Evolutionary conservation across 805 yeast species (phyloP).

Genomic region (Wickerhamomyces bovis): DNA sequence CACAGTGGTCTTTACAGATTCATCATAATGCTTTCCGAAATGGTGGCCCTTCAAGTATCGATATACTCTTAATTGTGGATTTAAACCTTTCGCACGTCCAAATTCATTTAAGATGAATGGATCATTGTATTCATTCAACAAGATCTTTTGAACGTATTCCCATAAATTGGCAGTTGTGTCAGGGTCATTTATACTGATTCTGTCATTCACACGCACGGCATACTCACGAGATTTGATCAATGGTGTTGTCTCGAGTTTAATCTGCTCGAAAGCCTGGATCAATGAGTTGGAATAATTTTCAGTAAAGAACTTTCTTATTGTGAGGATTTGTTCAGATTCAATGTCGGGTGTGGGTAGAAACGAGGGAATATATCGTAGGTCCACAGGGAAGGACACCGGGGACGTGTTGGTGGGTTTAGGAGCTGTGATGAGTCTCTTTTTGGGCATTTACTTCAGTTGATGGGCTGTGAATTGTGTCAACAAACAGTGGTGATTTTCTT

Average conservation of each 20-base stretch:
- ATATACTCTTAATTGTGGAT: constrained; percentile 51
- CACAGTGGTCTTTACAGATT: constrained; percentile 34
- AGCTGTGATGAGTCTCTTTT: neutral
- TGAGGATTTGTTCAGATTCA: constrained; percentile 14
- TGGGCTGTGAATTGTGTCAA: too few relatives aligned
- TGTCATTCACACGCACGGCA: constrained; percentile 53
- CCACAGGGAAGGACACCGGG: constrained; percentile 1
- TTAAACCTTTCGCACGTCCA: constrained; percentile 38
- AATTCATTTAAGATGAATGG: constrained; percentile 30
- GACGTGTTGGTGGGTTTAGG: neutral
- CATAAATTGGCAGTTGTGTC: constrained; percentile 35
- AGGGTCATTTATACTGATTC: constrained; percentile 36
- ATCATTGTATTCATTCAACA: constrained; percentile 26
- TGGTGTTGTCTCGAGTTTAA: constrained; percentile 41
- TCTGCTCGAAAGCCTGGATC: constrained; percentile 1
- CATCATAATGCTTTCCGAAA: constrained; percentile 59
- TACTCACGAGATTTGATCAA: constrained; percentile 42
- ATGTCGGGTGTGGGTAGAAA: constrained; percentile 2
- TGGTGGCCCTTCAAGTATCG: constrained; percentile 51
- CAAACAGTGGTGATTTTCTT: too few relatives aligned
- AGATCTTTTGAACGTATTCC: constrained; percentile 32
- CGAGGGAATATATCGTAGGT: constrained; percentile 3
- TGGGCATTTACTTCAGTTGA: neutral
- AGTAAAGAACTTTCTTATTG: constrained; percentile 16
- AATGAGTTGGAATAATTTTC: constrained; percentile 7